Conservation (phyloP, 164 flowering plant species). For the Pachysandra terminalis region DNA sequence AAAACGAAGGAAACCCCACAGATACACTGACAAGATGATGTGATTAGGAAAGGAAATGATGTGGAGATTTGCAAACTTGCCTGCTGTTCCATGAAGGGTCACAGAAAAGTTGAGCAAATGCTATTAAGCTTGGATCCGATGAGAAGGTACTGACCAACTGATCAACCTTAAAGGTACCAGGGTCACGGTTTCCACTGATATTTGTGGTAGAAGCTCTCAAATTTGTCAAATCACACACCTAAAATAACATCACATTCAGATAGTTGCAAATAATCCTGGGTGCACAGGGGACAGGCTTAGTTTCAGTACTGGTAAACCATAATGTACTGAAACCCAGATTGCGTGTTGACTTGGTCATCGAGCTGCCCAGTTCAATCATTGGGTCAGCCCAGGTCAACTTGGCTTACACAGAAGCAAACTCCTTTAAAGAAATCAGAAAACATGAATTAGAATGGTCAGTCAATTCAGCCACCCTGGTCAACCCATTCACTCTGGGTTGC, state of each 20-base stretch:
- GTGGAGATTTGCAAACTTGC: constrained; percentile 32
- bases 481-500: too few relatives aligned
- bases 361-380: too few relatives aligned
- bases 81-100: constrained; percentile 74
- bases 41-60: neutral
- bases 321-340: neutral
- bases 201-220: constrained; percentile 23
- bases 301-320: neutral
- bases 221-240: constrained; percentile 72
- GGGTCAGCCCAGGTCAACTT: too few relatives aligned
- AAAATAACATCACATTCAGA: constrained; percentile 13
- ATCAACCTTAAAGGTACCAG: constrained; percentile 55
- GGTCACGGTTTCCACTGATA: constrained; percentile 21
- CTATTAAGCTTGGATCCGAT: constrained; percentile 90
- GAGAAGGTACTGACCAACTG: constrained; percentile 93
- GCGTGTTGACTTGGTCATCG: too few relatives aligned
- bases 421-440: too few relatives aligned
- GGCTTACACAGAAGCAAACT: too few relatives aligned
- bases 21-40: neutral
- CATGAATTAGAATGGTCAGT: too few relatives aligned
- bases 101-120: constrained; percentile 92
- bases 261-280: neutral
- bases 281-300: neutral
- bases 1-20: neutral
- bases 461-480: too few relatives aligned